Percentiles rank a stretch among this genome's conserved stretches.
These are phyloP conservation scores for Trichoderma sp. DNA, from an alignment of 2,329 filamentous ascomycete genomes.

Conservation along the genomic window DNA sequence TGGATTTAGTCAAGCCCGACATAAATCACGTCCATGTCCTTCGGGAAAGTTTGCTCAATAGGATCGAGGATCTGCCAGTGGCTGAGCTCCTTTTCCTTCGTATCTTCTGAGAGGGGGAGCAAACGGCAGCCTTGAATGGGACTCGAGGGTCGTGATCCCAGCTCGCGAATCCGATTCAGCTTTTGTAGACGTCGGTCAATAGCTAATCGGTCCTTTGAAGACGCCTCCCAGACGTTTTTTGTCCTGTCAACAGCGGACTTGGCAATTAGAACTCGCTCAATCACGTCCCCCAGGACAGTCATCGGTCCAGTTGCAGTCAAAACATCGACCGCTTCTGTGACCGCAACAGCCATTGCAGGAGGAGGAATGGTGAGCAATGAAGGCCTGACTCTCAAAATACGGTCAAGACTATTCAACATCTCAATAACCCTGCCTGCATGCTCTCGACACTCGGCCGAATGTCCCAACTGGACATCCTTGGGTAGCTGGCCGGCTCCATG, in stretches of 20 bases:
- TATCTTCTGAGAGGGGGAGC: slow-evolving; percentile 28
- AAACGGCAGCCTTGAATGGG: slow-evolving; percentile 33
- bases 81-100: slow-evolving; percentile 28
- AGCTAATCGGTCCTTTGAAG: slow-evolving; percentile 47
- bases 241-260: slow-evolving; percentile 55
- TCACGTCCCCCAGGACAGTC: slow-evolving; percentile 47
- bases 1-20: slow-evolving; percentile 27
- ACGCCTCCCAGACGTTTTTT: slow-evolving; percentile 57
- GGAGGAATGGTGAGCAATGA: slow-evolving; percentile 44
- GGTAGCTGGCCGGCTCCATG: slow-evolving; percentile 39
- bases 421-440: slow-evolving; percentile 53
- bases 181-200: slow-evolving; percentile 41
- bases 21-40: slow-evolving; percentile 40
- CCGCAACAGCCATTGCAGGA: slow-evolving; percentile 61
- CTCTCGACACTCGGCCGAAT: slow-evolving; percentile 47
- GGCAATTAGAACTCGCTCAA: slow-evolving; percentile 53
- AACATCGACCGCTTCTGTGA: slow-evolving; percentile 64
- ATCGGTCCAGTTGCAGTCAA: slow-evolving; percentile 58
- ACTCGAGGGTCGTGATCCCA: slow-evolving; percentile 28
- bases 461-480: slow-evolving; percentile 40
- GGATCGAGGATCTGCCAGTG: slow-evolving; percentile 38
- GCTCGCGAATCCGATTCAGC: slow-evolving; percentile 35
- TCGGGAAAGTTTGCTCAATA: slow-evolving; percentile 35
- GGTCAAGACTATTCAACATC: slow-evolving; percentile 42
- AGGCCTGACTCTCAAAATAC: slow-evolving; percentile 33